These are phyloP conservation scores for Phytophthora rubi DNA, from an alignment of 352 stramenopile species.

Conservation along the genomic window DNA sequence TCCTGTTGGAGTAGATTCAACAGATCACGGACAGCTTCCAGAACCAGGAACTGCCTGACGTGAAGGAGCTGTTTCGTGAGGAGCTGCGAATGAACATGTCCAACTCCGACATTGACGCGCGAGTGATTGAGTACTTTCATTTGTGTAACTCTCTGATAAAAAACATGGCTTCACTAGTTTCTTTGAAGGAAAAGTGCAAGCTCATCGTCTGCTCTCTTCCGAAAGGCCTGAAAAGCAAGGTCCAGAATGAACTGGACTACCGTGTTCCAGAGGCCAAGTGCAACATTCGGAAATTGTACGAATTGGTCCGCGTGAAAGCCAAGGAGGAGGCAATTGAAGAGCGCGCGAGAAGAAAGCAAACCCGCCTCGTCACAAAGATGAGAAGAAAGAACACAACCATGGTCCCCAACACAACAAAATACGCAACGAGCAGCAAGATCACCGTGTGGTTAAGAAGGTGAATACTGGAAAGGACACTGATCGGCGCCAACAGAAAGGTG, in stretches of 20 bases:
- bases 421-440: neutral
- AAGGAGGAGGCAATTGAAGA: conserved; percentile 14
- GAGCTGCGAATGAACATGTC: neutral
- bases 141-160: neutral
- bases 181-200: neutral
- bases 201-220: neutral
- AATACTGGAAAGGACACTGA: neutral
- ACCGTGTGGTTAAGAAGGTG: neutral
- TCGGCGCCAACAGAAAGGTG: neutral
- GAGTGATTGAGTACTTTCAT: neutral
- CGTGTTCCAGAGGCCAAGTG: conserved; percentile 1
- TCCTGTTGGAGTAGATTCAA: conserved; percentile 2
- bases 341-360: neutral
- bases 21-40: conserved; percentile 17
- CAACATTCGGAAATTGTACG: conserved; percentile 10
- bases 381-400: neutral
- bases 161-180: neutral
- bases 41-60: conserved; percentile 14
- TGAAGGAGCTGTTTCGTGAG: neutral
- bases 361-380: neutral
- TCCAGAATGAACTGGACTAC: neutral
- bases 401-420: neutral
- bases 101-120: neutral
- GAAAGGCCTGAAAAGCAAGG: neutral
- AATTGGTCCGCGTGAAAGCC: conserved; percentile 7